phyloP scores from a whole-genome alignment of 805 yeast genomes.

The Candida michaelii region DNA sequence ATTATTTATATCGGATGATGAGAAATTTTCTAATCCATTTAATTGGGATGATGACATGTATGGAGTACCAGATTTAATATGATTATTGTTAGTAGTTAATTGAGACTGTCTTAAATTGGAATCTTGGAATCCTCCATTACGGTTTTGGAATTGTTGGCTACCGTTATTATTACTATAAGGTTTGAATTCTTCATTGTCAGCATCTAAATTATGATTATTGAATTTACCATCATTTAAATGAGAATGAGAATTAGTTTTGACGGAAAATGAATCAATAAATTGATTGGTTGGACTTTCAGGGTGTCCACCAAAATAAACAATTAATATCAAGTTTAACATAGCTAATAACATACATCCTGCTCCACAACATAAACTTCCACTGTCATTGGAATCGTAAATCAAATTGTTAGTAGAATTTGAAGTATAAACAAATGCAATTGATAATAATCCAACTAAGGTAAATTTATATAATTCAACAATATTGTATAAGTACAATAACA shows the following conservation, averaged over 20 bases:
- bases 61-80: conserved; percentile 24
- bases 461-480: conserved; percentile 67
- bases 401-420: conserved; percentile 80
- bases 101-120: conserved; percentile 37
- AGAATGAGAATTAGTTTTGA: conserved; percentile 44
- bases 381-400: conserved; percentile 59
- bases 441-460: conserved; percentile 54
- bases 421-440: conserved; percentile 79
- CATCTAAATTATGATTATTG: conserved; percentile 18
- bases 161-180: neutral
- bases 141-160: conserved; percentile 4
- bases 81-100: conserved; percentile 27
- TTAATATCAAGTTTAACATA: conserved; percentile 81
- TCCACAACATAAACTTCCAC: conserved; percentile 79
- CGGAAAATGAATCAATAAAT: conserved; percentile 79
- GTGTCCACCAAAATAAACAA: conserved; percentile 86
- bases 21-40: conserved; percentile 60
- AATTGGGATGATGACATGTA: conserved; percentile 55
- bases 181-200: conserved; percentile 18
- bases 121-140: conserved; percentile 18
- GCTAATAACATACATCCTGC: conserved; percentile 88
- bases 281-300: conserved; percentile 84
- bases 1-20: conserved; percentile 33
- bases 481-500: conserved; percentile 56
- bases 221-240: conserved; percentile 27